Conservation (phyloP, 2,329 filamentous ascomycete species). For the Fusarium sp. region DNA sequence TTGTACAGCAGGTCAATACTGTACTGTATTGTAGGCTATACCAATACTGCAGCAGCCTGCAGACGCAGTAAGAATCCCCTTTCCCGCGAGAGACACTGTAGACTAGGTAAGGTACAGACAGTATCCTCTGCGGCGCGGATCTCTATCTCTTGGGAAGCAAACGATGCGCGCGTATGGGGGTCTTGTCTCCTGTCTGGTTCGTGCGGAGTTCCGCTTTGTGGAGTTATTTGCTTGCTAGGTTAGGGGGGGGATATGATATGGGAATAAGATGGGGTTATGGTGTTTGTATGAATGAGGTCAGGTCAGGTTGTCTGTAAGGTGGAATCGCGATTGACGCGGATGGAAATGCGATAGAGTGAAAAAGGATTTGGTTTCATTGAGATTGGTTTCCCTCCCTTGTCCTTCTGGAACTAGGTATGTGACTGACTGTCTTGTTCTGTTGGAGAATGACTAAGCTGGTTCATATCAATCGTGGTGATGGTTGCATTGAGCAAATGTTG, state of each 20-base stretch:
- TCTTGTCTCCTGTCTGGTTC: constrained; percentile 11
- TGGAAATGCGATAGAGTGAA: neutral
- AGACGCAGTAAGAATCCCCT: neutral
- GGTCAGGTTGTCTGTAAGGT: neutral
- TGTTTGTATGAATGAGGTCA: neutral
- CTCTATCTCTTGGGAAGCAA: constrained; percentile 15
- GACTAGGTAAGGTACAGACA: too few relatives aligned
- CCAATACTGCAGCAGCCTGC: neutral
- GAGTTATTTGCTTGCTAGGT: constrained; percentile 14
- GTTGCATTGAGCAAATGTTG: neutral
- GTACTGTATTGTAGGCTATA: too few relatives aligned
- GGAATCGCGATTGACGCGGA: constrained; percentile 1
- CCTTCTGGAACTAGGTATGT: constrained; percentile 27
- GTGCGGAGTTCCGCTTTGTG: constrained; percentile 36
- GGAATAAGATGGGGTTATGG: constrained; percentile 17
- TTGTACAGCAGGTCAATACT: too few relatives aligned
- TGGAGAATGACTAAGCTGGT: constrained; percentile 37
- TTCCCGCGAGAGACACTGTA: too few relatives aligned
- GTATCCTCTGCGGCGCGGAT: constrained; percentile 27
- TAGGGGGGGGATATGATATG: neutral
- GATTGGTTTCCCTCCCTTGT: constrained; percentile 20
- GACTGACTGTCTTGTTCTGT: constrained; percentile 10
- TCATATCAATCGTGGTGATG: constrained; percentile 23
- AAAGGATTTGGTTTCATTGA: constrained; percentile 17
- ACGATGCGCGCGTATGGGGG: constrained; percentile 20